Evolutionary conservation across 805 yeast species (phyloP), one percentile per base, ranked within the genome.

Genomic region (Lipomyces starkeyi): DNA sequence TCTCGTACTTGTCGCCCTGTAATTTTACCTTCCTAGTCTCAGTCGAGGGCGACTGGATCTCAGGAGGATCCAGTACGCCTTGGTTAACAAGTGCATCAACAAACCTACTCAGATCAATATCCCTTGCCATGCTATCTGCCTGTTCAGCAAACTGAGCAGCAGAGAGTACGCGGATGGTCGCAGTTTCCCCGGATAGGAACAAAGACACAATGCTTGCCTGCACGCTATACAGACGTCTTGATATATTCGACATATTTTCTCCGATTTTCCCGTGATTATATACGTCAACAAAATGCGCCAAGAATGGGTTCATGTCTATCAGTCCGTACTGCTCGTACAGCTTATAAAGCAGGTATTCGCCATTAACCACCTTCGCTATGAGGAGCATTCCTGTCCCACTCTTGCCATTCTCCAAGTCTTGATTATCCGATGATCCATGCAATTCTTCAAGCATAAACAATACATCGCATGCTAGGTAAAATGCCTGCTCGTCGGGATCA

Each of bases 241-340:
- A 22, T 55, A 9, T 17, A 6, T 14, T 29, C 27, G 20, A 22
- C 25, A 7, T 7, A 27, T 35, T 22, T 43, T 54, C 49, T 43
- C 49, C 6, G 34, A 14, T 27, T 53, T 47, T 56, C 8, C 70
- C 64, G 3, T 40, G 55, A 22, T 25, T 62, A 52, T 64, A 65
- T 20, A 58, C 64, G 25, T 59, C 49, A 13, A 67, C 58, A 43
- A 67, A 68, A 49, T 68, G 71, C 20, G 69, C 59, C 32, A 68
- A 61, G 54, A 68, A 68, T 13, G 71, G 71, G 56, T 68, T 68
- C 63, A 68, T 34, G 5, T 59, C 69, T 9, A 68, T 59, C 40
- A 62, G 37, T 14, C 65, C 68, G 49, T 62, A 65, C 25, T 27
- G 61, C 57, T 65, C 66, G 64, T 68, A 68, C 27, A 67, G 47